These are phyloP conservation scores for Marchantia paleacea DNA, from an alignment of 225 moss, liverwort and hornwort genomes.

Conservation along the genomic window DNA sequence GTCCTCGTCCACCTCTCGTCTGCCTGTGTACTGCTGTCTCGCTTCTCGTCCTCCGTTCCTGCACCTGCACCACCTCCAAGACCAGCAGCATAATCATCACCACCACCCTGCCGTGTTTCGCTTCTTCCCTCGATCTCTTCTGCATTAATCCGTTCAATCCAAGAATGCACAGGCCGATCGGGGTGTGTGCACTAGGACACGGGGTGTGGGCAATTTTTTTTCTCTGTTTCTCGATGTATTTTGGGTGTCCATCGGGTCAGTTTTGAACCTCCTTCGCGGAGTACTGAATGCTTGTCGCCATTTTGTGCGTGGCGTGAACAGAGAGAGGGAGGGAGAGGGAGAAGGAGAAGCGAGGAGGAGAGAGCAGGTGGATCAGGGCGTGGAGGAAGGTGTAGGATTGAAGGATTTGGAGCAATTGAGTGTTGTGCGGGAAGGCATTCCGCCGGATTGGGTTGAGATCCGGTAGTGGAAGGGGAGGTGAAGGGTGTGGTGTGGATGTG, in stretches of 20 bases:
- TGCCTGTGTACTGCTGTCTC: too few species aligned
- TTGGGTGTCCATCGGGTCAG: not conserved
- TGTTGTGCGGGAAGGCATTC: not conserved
- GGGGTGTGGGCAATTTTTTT: not conserved
- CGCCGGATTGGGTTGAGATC: conserved; percentile 3
- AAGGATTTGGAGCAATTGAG: conserved; percentile 13
- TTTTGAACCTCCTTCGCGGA: not conserved
- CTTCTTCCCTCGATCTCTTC: not conserved
- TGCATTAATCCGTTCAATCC: not conserved
- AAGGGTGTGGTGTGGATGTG: not conserved
- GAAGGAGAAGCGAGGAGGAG: not conserved
- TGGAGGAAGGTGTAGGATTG: not conserved
- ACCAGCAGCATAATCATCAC: not conserved
- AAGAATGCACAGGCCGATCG: not conserved
- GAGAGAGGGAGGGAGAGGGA: not conserved
- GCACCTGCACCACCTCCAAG: too few species aligned
- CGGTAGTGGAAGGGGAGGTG: not conserved
- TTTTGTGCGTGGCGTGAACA: not conserved
- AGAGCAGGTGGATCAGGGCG: not conserved
- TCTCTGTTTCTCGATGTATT: not conserved
- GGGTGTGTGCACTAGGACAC: not conserved
- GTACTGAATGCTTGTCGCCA: not conserved
- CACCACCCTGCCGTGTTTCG: not conserved
- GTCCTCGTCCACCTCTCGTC: too few species aligned
- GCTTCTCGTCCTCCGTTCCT: too few species aligned